Percentiles rank a stretch among this genome's conserved stretches.
These are phyloP conservation scores for Fonsecaea multimorphosa DNA, from an alignment of 2,329 filamentous ascomycete species.

Conservation along the genomic window DNA sequence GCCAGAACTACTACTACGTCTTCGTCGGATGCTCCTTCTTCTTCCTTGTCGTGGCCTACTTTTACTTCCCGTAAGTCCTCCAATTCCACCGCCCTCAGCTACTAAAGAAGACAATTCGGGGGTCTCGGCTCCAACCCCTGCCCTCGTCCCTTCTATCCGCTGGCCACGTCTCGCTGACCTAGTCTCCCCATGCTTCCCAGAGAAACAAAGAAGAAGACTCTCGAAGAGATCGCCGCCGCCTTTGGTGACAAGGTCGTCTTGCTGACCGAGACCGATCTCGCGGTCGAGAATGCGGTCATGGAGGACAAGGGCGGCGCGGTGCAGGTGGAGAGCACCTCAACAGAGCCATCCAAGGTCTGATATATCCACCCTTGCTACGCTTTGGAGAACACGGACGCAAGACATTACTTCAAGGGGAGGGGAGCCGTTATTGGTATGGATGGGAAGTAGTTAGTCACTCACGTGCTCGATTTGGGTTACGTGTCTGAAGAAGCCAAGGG, in stretches of 20 bases:
- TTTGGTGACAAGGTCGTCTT: conserved; percentile 56
- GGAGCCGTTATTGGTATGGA: not conserved
- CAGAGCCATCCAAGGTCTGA: conserved; percentile 2
- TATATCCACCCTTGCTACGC: not conserved
- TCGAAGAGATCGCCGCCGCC: conserved; percentile 57
- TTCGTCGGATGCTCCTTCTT: conserved; percentile 61
- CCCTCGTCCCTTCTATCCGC: not conserved
- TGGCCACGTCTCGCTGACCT: not conserved
- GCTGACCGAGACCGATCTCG: conserved; percentile 39
- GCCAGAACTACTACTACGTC: conserved; percentile 64
- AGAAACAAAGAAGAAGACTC: conserved; percentile 56
- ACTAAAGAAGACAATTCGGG: not conserved
- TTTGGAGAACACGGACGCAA: not conserved
- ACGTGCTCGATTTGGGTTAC: no score
- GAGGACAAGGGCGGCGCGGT: conserved; percentile 35
- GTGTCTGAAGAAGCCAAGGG: no score
- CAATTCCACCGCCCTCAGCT: not conserved
- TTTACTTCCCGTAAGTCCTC: conserved; percentile 59
- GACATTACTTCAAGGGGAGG: not conserved
- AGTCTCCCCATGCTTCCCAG: conserved; percentile 23
- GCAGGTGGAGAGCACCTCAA: conserved; percentile 25
- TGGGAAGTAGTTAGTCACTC: no score
- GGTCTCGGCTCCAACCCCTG: not conserved
- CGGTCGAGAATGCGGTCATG: conserved; percentile 36
- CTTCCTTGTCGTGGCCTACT: conserved; percentile 60